phyloP scores from a whole-genome alignment of 2,329 filamentous ascomycete genomes.

The Blumeriella jaapii region DNA sequence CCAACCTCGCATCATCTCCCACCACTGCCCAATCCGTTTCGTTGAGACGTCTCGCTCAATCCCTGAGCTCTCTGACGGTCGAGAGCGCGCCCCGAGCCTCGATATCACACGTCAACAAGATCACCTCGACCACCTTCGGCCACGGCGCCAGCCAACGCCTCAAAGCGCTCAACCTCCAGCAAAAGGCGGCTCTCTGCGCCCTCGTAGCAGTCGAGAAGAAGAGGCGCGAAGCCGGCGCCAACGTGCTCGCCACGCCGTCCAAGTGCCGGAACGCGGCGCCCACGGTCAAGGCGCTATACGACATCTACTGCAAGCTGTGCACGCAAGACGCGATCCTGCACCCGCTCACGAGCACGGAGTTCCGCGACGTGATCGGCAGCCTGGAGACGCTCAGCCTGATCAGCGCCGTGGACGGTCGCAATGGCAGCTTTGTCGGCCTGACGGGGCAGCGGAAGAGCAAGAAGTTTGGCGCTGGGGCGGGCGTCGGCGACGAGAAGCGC shows the following conservation, averaged over 20 bases:
- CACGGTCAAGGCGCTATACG: constrained; percentile 73
- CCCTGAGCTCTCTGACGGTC: constrained; percentile 48
- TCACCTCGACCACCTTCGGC: constrained; percentile 81
- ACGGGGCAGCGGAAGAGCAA: constrained; percentile 52
- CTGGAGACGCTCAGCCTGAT: constrained; percentile 81
- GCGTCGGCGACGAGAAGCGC: constrained; percentile 58
- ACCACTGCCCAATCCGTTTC: constrained; percentile 28
- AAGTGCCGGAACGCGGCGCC: constrained; percentile 54
- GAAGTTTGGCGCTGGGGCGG: constrained; percentile 37
- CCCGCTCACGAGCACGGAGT: constrained; percentile 81
- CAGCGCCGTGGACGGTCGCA: constrained; percentile 57
- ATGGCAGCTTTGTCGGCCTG: constrained; percentile 49
- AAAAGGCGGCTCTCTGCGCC: constrained; percentile 88
- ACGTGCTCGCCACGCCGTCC: constrained; percentile 42
- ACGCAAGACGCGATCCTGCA: constrained; percentile 81
- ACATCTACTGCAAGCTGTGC: constrained; percentile 73
- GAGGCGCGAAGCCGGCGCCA: constrained; percentile 41
- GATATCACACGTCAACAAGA: constrained; percentile 82
- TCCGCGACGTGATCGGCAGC: constrained; percentile 82
- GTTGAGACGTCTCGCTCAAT: constrained; percentile 34
- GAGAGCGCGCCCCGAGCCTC: constrained; percentile 79
- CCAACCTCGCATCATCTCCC: constrained; percentile 55
- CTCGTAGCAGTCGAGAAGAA: constrained; percentile 77
- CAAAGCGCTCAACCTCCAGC: constrained; percentile 82
- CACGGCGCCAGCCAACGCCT: constrained; percentile 80